These are phyloP conservation scores for Colletotrichum phormii DNA, from an alignment of 2,329 filamentous ascomycete species.

Conservation along the genomic window DNA sequence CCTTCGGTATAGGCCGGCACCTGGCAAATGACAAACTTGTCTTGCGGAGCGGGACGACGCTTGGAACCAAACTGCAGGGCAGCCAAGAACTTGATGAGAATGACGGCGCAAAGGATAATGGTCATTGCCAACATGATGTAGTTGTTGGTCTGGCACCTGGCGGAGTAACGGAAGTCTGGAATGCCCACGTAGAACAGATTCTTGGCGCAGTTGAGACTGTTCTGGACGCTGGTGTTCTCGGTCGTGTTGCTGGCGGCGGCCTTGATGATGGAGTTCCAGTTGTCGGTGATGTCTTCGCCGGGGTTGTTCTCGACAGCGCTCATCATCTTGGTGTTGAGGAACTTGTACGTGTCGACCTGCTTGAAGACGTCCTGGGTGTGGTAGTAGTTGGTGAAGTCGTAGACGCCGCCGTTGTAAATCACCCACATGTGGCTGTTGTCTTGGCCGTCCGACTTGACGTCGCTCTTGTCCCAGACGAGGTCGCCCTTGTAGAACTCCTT, in stretches of 20 bases:
- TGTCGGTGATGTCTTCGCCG: slow-evolving; percentile 79
- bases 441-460: slow-evolving; percentile 73
- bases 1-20: slow-evolving; percentile 98
- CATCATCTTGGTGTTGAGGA: slow-evolving; percentile 76
- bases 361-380: slow-evolving; percentile 74
- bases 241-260: slow-evolving; percentile 63
- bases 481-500: slow-evolving; percentile 89
- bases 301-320: slow-evolving; percentile 79
- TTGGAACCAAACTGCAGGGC: slow-evolving; percentile 95
- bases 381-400: slow-evolving; percentile 94
- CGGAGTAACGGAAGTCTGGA: slow-evolving; percentile 82
- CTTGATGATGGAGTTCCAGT: slow-evolving; percentile 68
- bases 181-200: slow-evolving; percentile 86
- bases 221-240: slow-evolving; percentile 61
- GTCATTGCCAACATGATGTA: slow-evolving; percentile 90
- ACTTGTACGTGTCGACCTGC: slow-evolving; percentile 70
- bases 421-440: slow-evolving; percentile 81
- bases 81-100: slow-evolving; percentile 91
- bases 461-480: slow-evolving; percentile 75
- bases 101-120: slow-evolving; percentile 83
- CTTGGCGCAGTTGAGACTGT: slow-evolving; percentile 84
- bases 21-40: slow-evolving; percentile 99
- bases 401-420: slow-evolving; percentile 79
- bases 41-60: slow-evolving; percentile 87
- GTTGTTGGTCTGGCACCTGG: slow-evolving; percentile 88